phyloP scores from a whole-genome alignment of 805 yeast species.

The Hanseniaspora lachancei region DNA sequence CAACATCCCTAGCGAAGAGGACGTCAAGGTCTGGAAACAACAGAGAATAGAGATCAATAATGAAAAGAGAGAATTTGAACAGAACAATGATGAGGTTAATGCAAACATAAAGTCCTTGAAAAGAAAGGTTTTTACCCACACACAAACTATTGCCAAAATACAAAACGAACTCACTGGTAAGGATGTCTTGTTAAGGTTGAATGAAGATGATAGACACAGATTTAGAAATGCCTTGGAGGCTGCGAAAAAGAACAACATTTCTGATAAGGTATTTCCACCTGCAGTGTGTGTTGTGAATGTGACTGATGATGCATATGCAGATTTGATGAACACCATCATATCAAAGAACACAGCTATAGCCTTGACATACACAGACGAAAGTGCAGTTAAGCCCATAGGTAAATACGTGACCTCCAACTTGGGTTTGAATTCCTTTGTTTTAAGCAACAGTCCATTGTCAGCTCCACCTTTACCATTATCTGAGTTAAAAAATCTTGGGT shows the following conservation, averaged over 20 bases:
- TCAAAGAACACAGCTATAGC: slow-evolving; percentile 44
- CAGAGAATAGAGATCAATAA: neutral
- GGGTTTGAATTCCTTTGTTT: slow-evolving; percentile 47
- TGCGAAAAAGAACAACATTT: slow-evolving; percentile 23
- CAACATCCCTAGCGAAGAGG: neutral
- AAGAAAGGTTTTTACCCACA: neutral
- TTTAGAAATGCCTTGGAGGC: slow-evolving; percentile 20
- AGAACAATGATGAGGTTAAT: neutral
- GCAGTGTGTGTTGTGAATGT: slow-evolving; percentile 55
- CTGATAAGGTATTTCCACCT: slow-evolving; percentile 49
- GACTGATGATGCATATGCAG: slow-evolving; percentile 36
- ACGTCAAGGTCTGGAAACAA: neutral
- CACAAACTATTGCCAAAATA: neutral
- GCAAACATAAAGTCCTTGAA: neutral
- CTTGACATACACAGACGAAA: slow-evolving; percentile 44
- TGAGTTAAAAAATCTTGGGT: slow-evolving; percentile 35
- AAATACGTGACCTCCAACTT: slow-evolving; percentile 32
- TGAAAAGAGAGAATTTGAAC: neutral
- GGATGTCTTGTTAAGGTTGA: slow-evolving; percentile 1
- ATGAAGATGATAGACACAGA: slow-evolving; percentile 6
- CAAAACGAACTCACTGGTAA: neutral
- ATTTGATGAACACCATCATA: slow-evolving; percentile 45
- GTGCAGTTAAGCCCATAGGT: slow-evolving; percentile 38
- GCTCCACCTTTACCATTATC: slow-evolving; percentile 29
- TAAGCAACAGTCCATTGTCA: slow-evolving; percentile 19